Conservation (phyloP, 257 asterid genomes). For the Coffea eugenioides region DNA sequence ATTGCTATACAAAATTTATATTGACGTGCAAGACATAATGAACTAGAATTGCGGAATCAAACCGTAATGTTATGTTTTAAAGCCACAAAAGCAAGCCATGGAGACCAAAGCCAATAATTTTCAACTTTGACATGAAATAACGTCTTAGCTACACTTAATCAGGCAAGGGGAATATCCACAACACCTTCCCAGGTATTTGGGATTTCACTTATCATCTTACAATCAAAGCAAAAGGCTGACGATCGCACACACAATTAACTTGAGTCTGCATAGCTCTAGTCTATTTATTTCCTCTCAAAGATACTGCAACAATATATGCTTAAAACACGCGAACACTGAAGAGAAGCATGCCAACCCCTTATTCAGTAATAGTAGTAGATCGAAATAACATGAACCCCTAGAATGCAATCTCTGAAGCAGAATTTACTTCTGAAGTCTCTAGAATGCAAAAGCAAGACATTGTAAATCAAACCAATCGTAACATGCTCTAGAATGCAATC, state of each 20-base stretch:
- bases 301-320: background rate
- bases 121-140: background rate
- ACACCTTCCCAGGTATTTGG: slow-evolving; percentile 15
- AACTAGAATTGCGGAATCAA: too few relatives aligned
- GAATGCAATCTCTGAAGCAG: background rate
- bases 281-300: background rate
- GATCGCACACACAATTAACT: background rate
- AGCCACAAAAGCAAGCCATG: background rate
- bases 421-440: background rate
- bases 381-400: slow-evolving; percentile 16
- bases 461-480: too few relatives aligned
- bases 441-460: background rate
- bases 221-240: background rate
- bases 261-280: background rate
- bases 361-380: slow-evolving; percentile 4
- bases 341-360: slow-evolving; percentile 1
- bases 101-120: background rate
- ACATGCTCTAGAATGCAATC: background rate
- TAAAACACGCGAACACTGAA: background rate
- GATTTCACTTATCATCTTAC: slow-evolving; percentile 7
- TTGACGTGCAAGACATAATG: too few relatives aligned
- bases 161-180: too few relatives aligned
- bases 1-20: too few relatives aligned
- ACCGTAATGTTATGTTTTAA: too few relatives aligned
- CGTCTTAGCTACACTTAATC: background rate